Base-by-base conservation (phyloP, 768 basidiomycete genomes). In the Suillus subalutaceus region DNA sequence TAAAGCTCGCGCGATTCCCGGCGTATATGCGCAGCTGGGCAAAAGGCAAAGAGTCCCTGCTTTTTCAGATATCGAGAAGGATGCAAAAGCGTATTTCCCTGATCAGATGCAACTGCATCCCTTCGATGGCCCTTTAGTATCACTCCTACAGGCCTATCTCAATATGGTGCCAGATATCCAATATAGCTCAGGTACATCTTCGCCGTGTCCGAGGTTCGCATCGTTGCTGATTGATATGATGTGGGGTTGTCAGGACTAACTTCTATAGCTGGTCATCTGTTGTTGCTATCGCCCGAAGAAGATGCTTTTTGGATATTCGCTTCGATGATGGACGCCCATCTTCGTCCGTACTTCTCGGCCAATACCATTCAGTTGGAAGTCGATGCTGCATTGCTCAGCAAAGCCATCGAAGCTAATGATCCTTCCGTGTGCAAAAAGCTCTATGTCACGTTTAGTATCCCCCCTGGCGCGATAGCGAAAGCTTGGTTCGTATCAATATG, bases 271-370 rank as follows among this genome's bases (percentile, higher is more conserved):
- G 91, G 91, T 2, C 88, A 92, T 67, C 78, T 94, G 56, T 77
- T 94, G 0, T 77, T 90, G 10, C 87, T 91, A 57, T 86, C 91
- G 0, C 93, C 93, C 0, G 93, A 95, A 68, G 93, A 95, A 73
- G 93, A 95, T 69, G 93, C 91, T 0, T 95, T 95, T 75, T 95
- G 93, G 93, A 94, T 91, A 23, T 94, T 94, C 73, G 84, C 92
- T 1, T 92, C 92, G 3, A 79, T 94, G 68, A 95, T 95, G 93
- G 92, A 94, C 69, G 84, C 86, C 1, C 88, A 93, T 69, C 80
- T 94, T n/a, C 89, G 93, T 1, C 81, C 88, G 0, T 93, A 93
- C 74, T 95, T 93, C 73, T 85, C 89, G 44, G 72, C 82, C 4
- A 83, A 78, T 60, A 78, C 82, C 2, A 80, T 82, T 3, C 91